Percentiles rank a stretch among this genome's conserved stretches.
Evolutionary conservation across 208 protist genomes (phyloP).

Genomic region (Trypanosoma platydactyli): DNA sequence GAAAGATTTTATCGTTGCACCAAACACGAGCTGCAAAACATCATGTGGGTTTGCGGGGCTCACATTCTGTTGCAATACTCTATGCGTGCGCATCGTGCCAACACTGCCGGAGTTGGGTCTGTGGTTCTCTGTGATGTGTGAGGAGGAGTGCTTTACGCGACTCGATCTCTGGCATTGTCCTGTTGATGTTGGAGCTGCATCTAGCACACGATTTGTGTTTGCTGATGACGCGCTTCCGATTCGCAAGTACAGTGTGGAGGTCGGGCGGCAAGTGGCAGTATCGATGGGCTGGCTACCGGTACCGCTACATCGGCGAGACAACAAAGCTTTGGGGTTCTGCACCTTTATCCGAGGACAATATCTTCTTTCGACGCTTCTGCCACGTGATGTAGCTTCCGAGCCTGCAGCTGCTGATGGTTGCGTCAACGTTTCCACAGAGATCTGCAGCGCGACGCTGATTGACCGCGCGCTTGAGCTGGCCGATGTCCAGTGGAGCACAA

Average conservation of each 20-base stretch:
- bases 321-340: slow-evolving; percentile 25
- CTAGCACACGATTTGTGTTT: background rate
- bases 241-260: slow-evolving; percentile 18
- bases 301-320: slow-evolving; percentile 19
- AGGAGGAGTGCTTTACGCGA: slow-evolving; percentile 22
- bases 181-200: background rate
- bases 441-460: slow-evolving; percentile 19
- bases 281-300: slow-evolving; percentile 31
- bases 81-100: slow-evolving; percentile 16
- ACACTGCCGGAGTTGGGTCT: slow-evolving; percentile 17
- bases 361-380: slow-evolving; percentile 20
- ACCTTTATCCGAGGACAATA: slow-evolving; percentile 25
- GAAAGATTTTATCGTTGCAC: slow-evolving; percentile 7
- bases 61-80: slow-evolving; percentile 1
- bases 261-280: slow-evolving; percentile 3
- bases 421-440: slow-evolving; percentile 9
- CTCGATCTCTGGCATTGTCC: slow-evolving; percentile 24
- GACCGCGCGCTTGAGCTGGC: slow-evolving; percentile 13
- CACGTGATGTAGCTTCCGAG: slow-evolving; percentile 2
- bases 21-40: slow-evolving; percentile 4
- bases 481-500: slow-evolving; percentile 15
- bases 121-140: slow-evolving; percentile 22
- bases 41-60: slow-evolving; percentile 10
- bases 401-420: background rate
- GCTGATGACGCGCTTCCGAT: background rate